phyloP scores from a whole-genome alignment of 306 rosid species.

The Chamaecrista fasciculata region DNA sequence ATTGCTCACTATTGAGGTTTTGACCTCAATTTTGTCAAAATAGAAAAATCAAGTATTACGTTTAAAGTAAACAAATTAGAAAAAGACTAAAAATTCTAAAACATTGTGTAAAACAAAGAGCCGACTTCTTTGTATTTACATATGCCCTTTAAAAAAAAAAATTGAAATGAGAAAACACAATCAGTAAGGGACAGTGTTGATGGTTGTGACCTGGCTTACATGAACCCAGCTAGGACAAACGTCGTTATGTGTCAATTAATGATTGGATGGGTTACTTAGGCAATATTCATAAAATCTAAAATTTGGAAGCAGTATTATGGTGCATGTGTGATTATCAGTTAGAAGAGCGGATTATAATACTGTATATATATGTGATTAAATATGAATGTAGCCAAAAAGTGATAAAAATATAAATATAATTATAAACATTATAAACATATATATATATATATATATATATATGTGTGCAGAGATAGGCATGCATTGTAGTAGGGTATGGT shows the following conservation, averaged over 20 bases:
- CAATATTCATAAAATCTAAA: constrained; percentile 28
- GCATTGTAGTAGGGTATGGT: neutral
- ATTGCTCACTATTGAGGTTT: constrained; percentile 9
- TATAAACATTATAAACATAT: neutral
- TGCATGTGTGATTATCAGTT: neutral
- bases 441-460: too few species aligned
- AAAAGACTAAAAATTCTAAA: constrained; percentile 4
- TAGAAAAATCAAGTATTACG: neutral
- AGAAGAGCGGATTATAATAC: too few species aligned
- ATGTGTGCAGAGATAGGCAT: neutral
- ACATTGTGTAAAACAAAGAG: constrained; percentile 52
- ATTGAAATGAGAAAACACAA: neutral
- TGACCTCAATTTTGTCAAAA: constrained; percentile 20
- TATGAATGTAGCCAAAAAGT: too few species aligned
- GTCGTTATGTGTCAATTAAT: constrained; percentile 39
- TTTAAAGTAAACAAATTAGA: neutral
- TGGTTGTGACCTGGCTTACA: constrained; percentile 28
- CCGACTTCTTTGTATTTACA: constrained; percentile 45
- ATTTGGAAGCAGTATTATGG: constrained; percentile 37
- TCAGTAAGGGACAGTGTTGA: neutral
- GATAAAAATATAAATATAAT: too few species aligned
- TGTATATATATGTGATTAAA: too few species aligned
- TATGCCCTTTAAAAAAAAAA: neutral
- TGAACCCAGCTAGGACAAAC: constrained; percentile 27
- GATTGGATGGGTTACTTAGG: constrained; percentile 38